A percentile compares a stretch with the other conserved stretches of the same genome.
phyloP scores from a whole-genome alignment of 1,284 basidiomycete genomes.

The Cutaneotrichosporon sp. region DNA sequence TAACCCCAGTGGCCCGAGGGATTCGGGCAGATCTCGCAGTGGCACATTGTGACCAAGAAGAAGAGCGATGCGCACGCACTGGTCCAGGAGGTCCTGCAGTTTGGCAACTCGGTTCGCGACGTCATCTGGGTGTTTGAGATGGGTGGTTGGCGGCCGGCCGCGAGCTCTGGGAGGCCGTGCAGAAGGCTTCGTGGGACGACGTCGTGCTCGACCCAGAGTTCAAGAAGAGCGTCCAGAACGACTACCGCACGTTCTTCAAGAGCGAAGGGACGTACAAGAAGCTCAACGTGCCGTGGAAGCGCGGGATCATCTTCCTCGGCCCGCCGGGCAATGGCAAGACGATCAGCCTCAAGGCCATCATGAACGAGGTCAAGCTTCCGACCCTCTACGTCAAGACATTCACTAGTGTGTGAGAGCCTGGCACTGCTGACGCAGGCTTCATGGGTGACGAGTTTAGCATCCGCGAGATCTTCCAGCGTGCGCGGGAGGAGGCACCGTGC shows the following conservation, averaged over 20 bases:
- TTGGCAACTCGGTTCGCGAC: constrained; percentile 60
- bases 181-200: constrained; percentile 57
- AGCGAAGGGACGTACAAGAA: constrained; percentile 69
- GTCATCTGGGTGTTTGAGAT: constrained; percentile 76
- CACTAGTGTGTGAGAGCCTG: constrained; percentile 32
- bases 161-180: constrained; percentile 66
- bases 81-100: constrained; percentile 61
- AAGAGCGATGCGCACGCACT: constrained; percentile 61
- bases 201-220: constrained; percentile 72
- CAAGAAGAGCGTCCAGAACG: constrained; percentile 67
- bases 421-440: not conserved
- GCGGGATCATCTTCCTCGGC: constrained; percentile 51
- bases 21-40: constrained; percentile 26
- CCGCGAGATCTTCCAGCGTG: constrained; percentile 35
- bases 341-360: constrained; percentile 67
- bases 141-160: constrained; percentile 66
- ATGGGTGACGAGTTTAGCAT: constrained; percentile 17
- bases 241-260: constrained; percentile 74
- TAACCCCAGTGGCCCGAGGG: constrained; percentile 30
- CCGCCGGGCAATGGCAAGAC: constrained; percentile 75
- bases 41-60: constrained; percentile 48
- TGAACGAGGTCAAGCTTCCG: constrained; percentile 54
- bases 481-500: constrained; percentile 62
- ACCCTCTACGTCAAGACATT: constrained; percentile 72
- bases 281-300: constrained; percentile 77